A percentile compares a stretch with the other conserved stretches of the same genome.
Evolutionary conservation across 306 rosid genomes (phyloP).

Genomic region (Cotoneaster glaucophyllus): DNA sequence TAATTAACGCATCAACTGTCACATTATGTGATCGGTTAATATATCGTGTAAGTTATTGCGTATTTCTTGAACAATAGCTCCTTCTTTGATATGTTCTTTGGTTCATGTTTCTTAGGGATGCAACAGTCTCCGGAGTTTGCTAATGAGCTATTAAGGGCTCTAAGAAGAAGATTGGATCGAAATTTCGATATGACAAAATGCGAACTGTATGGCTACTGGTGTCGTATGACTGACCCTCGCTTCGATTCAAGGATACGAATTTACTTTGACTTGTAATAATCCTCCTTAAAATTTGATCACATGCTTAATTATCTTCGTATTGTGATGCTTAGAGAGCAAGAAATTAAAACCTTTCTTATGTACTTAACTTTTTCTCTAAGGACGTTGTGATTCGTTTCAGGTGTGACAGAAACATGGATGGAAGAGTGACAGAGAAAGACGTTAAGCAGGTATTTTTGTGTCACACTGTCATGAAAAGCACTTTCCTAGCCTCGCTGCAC

Average conservation of each 20-base stretch:
- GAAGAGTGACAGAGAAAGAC: conserved; percentile 54
- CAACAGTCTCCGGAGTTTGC: conserved; percentile 60
- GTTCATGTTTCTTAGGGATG: conserved; percentile 47
- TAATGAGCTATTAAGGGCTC: conserved; percentile 54
- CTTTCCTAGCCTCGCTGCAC: not conserved
- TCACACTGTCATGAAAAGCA: not conserved
- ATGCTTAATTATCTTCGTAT: not conserved
- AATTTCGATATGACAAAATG: conserved; percentile 48
- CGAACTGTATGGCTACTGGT: conserved; percentile 55
- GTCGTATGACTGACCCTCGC: conserved; percentile 44
- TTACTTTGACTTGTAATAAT: conserved; percentile 69
- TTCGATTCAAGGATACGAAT: conserved; percentile 49
- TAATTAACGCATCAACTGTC: not conserved
- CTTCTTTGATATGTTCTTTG: not conserved
- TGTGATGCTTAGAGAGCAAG: no score
- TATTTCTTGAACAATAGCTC: not conserved
- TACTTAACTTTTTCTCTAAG: conserved; percentile 2
- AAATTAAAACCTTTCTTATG: no score
- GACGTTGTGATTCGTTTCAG: conserved; percentile 26
- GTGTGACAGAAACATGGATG: conserved; percentile 72
- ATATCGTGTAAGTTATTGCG: no score
- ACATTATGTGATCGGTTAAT: not conserved
- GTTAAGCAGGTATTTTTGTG: conserved; percentile 54
- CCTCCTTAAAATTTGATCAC: not conserved
- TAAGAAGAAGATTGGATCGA: conserved; percentile 47